phyloP scores from a whole-genome alignment of 495 filamentous ascomycete species.

The Talaromyces trachyspermus region DNA sequence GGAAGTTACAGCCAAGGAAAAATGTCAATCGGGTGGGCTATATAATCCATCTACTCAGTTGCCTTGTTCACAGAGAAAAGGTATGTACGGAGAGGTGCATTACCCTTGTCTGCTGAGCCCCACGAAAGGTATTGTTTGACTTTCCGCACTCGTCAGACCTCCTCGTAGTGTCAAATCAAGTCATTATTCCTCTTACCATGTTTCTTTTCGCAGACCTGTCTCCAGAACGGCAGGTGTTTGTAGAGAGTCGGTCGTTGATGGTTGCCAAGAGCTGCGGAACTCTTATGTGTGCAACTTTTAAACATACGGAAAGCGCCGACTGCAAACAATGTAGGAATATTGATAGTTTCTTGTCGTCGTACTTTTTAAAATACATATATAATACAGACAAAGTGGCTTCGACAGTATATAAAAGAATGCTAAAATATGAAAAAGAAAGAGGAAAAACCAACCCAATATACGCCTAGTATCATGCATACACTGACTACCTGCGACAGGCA shows the following conservation, averaged over 20 bases:
- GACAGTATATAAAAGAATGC: conserved; percentile 1
- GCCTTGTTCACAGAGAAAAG: conserved; percentile 3
- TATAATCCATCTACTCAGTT: background rate
- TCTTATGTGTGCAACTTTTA: background rate
- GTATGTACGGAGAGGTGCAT: conserved; percentile 11
- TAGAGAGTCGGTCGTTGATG: background rate
- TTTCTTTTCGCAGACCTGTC: background rate
- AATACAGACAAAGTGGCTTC: background rate
- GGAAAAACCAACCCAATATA: conserved; percentile 9
- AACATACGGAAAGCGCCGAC: background rate
- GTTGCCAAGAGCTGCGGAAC: background rate
- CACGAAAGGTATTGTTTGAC: conserved; percentile 98
- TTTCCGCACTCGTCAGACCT: conserved; percentile 26
- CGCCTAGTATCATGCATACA: conserved; percentile 5
- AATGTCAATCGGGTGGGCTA: conserved; percentile 82
- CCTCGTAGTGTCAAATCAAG: background rate
- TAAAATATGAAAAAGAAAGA: conserved; percentile 2
- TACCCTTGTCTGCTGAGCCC: conserved; percentile 83
- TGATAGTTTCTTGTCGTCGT: background rate
- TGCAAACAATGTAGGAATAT: background rate
- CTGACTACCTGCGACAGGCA: background rate
- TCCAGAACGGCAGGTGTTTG: background rate
- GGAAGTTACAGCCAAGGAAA: conserved; percentile 81
- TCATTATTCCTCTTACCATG: conserved; percentile 1
- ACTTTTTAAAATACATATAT: background rate